Conservation (phyloP, 129 eudicot genomes). For the Deinandra increscens region DNA sequence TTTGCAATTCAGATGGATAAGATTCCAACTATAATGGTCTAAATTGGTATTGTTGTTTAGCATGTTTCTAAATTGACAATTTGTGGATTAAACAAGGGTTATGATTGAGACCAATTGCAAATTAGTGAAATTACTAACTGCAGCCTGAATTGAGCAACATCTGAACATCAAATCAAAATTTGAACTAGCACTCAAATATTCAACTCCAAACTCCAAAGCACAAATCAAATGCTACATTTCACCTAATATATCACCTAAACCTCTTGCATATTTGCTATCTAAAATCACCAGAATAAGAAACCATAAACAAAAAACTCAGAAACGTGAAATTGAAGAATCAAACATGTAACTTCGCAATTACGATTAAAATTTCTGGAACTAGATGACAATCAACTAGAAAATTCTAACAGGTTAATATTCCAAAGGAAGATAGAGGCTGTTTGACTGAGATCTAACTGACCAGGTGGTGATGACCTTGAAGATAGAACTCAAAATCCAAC, state of each 20-base stretch:
- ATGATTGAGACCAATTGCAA: neutral
- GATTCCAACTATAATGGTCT: conserved; percentile 4
- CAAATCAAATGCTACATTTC: conserved; percentile 7
- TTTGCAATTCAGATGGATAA: neutral
- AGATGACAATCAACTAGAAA: neutral
- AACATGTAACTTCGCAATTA: neutral
- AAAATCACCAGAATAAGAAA: neutral
- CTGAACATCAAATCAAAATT: neutral
- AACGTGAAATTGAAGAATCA: neutral
- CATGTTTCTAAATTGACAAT: neutral
- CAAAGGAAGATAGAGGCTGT: neutral
- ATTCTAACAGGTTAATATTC: neutral
- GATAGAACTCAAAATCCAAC: too few relatives aligned
- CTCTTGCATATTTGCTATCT: neutral
- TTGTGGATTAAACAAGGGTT: neutral
- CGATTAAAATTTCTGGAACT: neutral
- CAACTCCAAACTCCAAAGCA: neutral
- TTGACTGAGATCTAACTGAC: too few relatives aligned
- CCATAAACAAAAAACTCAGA: neutral
- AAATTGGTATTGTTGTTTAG: neutral
- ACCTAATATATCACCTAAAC: too few relatives aligned
- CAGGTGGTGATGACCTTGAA: too few relatives aligned
- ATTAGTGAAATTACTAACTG: neutral
- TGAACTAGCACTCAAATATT: neutral
- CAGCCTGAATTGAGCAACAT: conserved; percentile 1